Evolutionary conservation across 2,329 filamentous ascomycete species (phyloP).

Genomic region (Epichloe sylvatica): DNA sequence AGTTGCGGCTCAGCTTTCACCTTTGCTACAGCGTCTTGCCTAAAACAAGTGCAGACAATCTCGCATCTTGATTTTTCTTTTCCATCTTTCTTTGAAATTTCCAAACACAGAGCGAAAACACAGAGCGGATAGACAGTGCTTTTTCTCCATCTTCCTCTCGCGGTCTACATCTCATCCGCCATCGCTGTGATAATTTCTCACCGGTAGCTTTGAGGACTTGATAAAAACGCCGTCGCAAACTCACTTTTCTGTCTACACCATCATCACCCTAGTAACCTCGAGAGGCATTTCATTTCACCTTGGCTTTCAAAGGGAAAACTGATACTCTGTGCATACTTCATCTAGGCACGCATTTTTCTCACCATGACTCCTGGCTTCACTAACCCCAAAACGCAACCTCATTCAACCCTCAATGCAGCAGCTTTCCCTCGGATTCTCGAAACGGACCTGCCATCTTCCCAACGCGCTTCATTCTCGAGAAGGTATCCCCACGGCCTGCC

Average conservation of each 20-base stretch:
- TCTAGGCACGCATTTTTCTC: neutral
- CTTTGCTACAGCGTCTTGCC: slow-evolving; percentile 3
- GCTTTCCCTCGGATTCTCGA: slow-evolving; percentile 12
- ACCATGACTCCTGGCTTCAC: slow-evolving; percentile 1
- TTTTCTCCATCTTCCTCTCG: neutral
- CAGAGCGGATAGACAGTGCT: too few relatives aligned
- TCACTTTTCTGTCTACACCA: neutral
- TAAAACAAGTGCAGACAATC: neutral
- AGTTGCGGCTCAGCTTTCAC: neutral
- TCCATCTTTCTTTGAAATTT: neutral
- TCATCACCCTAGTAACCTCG: too few relatives aligned
- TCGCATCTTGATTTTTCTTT: neutral
- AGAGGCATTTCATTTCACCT: too few relatives aligned
- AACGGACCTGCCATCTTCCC: slow-evolving; percentile 11
- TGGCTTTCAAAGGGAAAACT: neutral
- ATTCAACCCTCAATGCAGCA: slow-evolving; percentile 1
- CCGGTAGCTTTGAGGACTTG: neutral
- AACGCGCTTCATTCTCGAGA: slow-evolving; percentile 14
- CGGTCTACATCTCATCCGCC: too few relatives aligned
- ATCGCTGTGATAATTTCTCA: neutral
- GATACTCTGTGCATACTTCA: neutral
- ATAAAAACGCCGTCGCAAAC: neutral
- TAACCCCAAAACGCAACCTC: neutral
- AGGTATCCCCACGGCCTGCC: slow-evolving; percentile 25
- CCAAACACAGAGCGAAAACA: too few relatives aligned